Base-by-base conservation (phyloP, 441 rosid genomes). In the Dalechampia spathulata region DNA sequence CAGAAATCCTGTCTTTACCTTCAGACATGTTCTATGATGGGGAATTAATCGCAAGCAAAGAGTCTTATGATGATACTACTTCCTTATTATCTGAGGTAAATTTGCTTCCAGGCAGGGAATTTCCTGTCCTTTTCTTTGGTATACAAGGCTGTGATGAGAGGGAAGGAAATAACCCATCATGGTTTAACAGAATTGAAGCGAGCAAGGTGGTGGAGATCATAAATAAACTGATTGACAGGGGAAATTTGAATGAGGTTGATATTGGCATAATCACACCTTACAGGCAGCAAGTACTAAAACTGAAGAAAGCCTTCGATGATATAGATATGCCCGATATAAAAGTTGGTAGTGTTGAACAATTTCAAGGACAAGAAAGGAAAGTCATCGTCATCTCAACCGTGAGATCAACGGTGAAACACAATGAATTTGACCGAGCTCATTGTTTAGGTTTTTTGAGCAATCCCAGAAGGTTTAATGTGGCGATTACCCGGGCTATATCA, bases 271-370 rank as follows among this genome's bases (percentile, higher is more conserved):
- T 92, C 63, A 62, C 98, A 22, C 98, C 98, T 39, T 92, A 88
- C 53, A 77, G 79, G 76, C 98, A 85, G 76, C 98, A 90, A 64
- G 96, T 85, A 11, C 75, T 66, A 48, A 90, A 85, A 63, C 60
- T 87, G 64, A 77, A 81, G 72, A 84, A 75, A 51, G 78, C 78
- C 42, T 79, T 92, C 2, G 90, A 86, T 41, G 75, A 52, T 57
- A 63, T 70, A 19, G 91, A 81, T 10, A 73, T 83, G 70, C 76
- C 71, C 4, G 78, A 75, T 44, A 68, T 89, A 45, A 89, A 83
- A 78, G 96, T 89, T 25, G 97, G 99, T 40, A 92, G 92, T 51
- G 97, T 92, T 10, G 99, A 89, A 69, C 99, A 92, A 49, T 92
- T 89, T 56, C 99, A 92, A 73, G 99, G 99, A 21, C 99, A 92